Evolutionary conservation across 2,329 filamentous ascomycete species (phyloP).

Genomic region (Scedosporium boydii): DNA sequence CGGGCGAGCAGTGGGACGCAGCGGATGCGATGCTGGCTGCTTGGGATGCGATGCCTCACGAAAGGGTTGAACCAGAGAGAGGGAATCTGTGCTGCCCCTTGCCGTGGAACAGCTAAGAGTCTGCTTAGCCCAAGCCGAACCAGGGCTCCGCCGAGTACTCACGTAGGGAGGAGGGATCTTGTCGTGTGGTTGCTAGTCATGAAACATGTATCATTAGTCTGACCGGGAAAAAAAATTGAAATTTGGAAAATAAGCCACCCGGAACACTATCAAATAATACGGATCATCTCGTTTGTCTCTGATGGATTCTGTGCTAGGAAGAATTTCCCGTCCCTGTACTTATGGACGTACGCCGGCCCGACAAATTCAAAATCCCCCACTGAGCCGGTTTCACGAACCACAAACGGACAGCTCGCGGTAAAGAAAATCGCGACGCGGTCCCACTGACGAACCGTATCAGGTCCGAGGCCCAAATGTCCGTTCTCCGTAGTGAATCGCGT

Average conservation of each 20-base stretch:
- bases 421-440: neutral
- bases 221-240: too few relatives aligned
- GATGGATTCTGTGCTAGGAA: neutral
- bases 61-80: neutral
- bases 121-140: too few relatives aligned
- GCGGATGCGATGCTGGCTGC: neutral
- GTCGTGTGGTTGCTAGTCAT: too few relatives aligned
- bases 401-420: neutral
- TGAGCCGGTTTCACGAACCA: neutral
- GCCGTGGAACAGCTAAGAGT: too few relatives aligned
- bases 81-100: too few relatives aligned
- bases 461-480: neutral
- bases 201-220: too few relatives aligned
- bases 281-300: too few relatives aligned
- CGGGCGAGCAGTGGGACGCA: neutral
- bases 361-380: neutral
- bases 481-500: neutral
- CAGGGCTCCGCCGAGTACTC: too few relatives aligned
- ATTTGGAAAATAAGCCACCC: too few relatives aligned
- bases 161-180: too few relatives aligned
- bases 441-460: neutral
- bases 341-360: neutral
- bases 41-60: neutral
- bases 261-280: too few relatives aligned
- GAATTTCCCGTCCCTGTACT: neutral